Evolutionary conservation across 1,139 yeast species (phyloP).

Genomic region (Petasospora fabianii): DNA sequence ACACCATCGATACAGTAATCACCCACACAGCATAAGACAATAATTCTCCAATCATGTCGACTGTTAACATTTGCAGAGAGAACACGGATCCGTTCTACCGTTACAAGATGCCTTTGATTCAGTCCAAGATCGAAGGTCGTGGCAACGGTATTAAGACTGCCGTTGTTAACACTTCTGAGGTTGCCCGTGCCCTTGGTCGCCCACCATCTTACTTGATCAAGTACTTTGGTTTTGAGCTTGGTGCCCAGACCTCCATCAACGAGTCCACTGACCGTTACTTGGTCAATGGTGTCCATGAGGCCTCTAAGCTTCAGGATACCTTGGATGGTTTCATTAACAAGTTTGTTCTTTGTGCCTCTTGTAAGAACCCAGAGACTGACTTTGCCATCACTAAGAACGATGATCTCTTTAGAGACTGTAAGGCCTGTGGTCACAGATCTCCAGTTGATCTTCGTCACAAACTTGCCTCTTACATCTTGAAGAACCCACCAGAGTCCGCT

Average conservation of each 20-base stretch:
- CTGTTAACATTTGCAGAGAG: slow-evolving; percentile 93
- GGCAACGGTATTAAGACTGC: slow-evolving; percentile 99
- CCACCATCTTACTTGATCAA: slow-evolving; percentile 90
- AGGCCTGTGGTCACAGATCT: slow-evolving; percentile 95
- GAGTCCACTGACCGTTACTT: slow-evolving; percentile 82
- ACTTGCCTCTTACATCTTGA: slow-evolving; percentile 78
- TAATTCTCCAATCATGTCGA: slow-evolving; percentile 52
- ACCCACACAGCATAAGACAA: background rate
- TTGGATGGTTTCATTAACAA: slow-evolving; percentile 91
- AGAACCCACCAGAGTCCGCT: slow-evolving; percentile 81
- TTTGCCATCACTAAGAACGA: slow-evolving; percentile 78
- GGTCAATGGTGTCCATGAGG: slow-evolving; percentile 94
- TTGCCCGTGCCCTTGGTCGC: slow-evolving; percentile 90
- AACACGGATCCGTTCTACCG: slow-evolving; percentile 98
- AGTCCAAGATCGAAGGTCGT: slow-evolving; percentile 96
- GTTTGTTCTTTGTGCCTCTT: slow-evolving; percentile 89
- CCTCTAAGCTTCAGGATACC: slow-evolving; percentile 85
- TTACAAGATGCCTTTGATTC: slow-evolving; percentile 97
- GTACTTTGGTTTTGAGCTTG: slow-evolving; percentile 93
- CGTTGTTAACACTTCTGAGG: slow-evolving; percentile 84
- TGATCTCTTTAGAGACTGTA: slow-evolving; percentile 84
- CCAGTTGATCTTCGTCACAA: slow-evolving; percentile 83
- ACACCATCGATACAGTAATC: background rate
- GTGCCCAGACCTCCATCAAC: slow-evolving; percentile 88
- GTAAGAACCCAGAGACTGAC: slow-evolving; percentile 98